Evolutionary conservation across 345 rosid species (phyloP).

Genomic region (Citrus inodora): DNA sequence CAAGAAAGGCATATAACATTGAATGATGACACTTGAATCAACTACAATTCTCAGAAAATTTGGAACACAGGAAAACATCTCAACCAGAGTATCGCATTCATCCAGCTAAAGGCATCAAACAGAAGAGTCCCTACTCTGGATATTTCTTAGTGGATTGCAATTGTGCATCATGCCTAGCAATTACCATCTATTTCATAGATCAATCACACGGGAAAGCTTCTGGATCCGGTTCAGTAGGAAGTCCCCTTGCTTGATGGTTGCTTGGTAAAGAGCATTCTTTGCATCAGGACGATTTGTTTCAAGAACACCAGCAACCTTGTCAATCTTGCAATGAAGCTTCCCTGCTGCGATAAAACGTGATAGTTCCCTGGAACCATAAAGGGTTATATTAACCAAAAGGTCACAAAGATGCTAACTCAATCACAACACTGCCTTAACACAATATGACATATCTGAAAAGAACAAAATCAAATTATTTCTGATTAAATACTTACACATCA

Average conservation of each 20-base stretch:
- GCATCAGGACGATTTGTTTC: conserved; percentile 98
- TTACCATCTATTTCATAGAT: conserved; percentile 45
- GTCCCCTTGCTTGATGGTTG: conserved; percentile 99
- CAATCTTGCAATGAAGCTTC: conserved; percentile 99
- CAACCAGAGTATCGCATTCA: conserved; percentile 8
- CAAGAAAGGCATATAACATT: neutral
- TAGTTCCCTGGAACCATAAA: conserved; percentile 66
- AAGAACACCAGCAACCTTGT: conserved; percentile 96
- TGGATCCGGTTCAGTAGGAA: conserved; percentile 94
- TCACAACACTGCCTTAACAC: neutral
- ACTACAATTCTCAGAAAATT: conserved; percentile 9
- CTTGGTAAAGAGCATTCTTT: conserved; percentile 97
- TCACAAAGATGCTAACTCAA: neutral
- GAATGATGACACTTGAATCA: neutral
- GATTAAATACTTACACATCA: conserved; percentile 66
- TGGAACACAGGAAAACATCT: neutral
- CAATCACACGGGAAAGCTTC: conserved; percentile 95
- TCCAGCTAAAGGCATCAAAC: conserved; percentile 10
- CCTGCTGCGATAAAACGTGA: conserved; percentile 95
- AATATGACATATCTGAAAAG: neutral
- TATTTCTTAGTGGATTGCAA: conserved; percentile 7
- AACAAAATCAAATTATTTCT: no score
- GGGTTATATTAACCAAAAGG: neutral
- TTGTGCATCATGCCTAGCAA: neutral
- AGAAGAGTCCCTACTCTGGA: neutral